Evolutionary conservation across 83 land plant genomes (phyloP), one percentile per base, ranked within the genome.

Genomic region (Thuja plicata): DNA sequence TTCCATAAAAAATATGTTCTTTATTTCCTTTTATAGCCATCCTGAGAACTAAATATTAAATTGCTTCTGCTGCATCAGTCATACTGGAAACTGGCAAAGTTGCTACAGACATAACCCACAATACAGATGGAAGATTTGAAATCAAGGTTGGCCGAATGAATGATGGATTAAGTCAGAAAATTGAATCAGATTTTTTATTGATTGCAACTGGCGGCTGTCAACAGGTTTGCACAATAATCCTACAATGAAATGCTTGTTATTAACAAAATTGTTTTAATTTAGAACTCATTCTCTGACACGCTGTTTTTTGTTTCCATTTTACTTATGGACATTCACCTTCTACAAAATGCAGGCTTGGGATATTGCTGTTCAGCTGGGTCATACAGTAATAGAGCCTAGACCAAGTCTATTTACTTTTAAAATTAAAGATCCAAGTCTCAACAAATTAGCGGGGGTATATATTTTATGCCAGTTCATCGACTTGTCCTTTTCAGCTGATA

Each of bases 341-440:
- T 86, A 15, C 43, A 86, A 54, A 17, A 77, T 86, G 54, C 90
- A 97, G 99, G 99, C 98, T 50, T 91, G 94, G 88, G 86, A 16
- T 5, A 87, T 97, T 78, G 99, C 97, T 60, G 62, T 40, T 41
- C 93, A 95, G 77, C 96, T 98, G 89, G 99, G 99, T 55, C 99
- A 98, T 93, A 93, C 97, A 46, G 85, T 97, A 45, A 81, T 98
- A 35, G 92, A 95, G 32, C 99, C 99, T 60, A 92, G 90, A 54
- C 99, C 99, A 76, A 98, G 99, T 88, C 90, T 98, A 77, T 98
- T 98, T 89, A 97, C 99, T 30, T 97, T 98, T 88, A 98, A 97
- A 92, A 95, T 97, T 89, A 93, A 84, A 35, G 98, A 98, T 91
- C 32, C 91, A n/a, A 85, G 90, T 32, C 89, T 98, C 50, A 54